Percentiles rank a stretch among this genome's conserved stretches.
phyloP scores from a whole-genome alignment of 176 grass and related monocot genomes.

The Stipa capillata region DNA sequence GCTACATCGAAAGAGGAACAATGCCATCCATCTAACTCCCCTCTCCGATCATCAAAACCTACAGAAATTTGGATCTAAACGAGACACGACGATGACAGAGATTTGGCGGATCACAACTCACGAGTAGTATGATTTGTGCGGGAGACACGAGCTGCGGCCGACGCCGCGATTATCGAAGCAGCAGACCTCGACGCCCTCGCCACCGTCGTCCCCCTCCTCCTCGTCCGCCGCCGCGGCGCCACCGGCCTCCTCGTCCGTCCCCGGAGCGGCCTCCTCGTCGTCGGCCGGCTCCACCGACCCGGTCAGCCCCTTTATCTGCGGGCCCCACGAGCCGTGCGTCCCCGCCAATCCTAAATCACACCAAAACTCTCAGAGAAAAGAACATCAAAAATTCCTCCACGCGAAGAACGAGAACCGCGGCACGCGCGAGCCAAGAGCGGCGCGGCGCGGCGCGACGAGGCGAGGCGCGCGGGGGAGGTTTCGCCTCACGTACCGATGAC shows the following conservation, averaged over 20 bases:
- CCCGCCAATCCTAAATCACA: slow-evolving; percentile 68
- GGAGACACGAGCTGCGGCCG: slow-evolving; percentile 61
- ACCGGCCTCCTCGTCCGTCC: slow-evolving; percentile 27
- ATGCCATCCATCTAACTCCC: background rate
- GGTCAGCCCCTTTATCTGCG: slow-evolving; percentile 84
- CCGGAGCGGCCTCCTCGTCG: slow-evolving; percentile 29
- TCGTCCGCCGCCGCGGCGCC: background rate
- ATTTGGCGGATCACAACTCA: slow-evolving; percentile 36
- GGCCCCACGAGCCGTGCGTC: slow-evolving; percentile 95
- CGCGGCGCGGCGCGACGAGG: no score
- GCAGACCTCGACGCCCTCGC: slow-evolving; percentile 82
- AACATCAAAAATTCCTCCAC: background rate
- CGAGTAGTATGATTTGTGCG: slow-evolving; percentile 77
- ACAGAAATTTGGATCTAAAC: slow-evolving; percentile 9
- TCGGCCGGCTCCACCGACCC: slow-evolving; percentile 57
- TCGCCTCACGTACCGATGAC: slow-evolving; percentile 82
- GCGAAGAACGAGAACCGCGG: background rate
- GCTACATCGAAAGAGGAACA: background rate
- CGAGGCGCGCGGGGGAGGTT: no score
- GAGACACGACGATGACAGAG: background rate
- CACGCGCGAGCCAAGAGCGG: no score
- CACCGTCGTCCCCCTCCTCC: slow-evolving; percentile 22
- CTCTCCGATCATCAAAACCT: background rate
- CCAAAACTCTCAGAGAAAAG: slow-evolving; percentile 5
- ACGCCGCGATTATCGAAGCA: slow-evolving; percentile 96